Evolutionary conservation across 805 yeast species (phyloP), one percentile per base, ranked within the genome.

Genomic region (Wickerhamomyces alni): DNA sequence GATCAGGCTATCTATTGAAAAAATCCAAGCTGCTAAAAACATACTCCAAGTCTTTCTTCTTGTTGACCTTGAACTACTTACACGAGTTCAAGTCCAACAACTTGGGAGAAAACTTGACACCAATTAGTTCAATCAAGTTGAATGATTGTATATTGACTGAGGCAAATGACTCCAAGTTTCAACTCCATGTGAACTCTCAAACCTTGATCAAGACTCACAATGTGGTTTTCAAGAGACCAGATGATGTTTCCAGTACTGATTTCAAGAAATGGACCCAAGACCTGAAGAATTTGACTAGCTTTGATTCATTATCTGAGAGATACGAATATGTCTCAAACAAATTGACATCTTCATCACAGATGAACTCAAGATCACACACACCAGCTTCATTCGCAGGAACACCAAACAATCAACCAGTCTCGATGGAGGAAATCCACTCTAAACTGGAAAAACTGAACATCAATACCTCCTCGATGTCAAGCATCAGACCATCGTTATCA

Each of bases 81-180:
- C 97, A 93, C 58, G 99, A 91, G 63, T 86, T 91, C 64, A 88
- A 88, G 65, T 62, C 87, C 1, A 59, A 76, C 3, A 95, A 89
- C 58, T 69, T 95, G 36, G 77, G 79, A 52, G 83, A 77, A 53
- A 95, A 88, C 57, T 75, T 83, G 27, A 55, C 68, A 11, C 96
- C 97, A 2, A 76, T 84, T 16, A 79, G 84, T 80, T 86, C 95
- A 0, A 66, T 88, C 41, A 71, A 83, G 17, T 66, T 88, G 35
- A 85, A 78, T 52, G 83, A 82, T 47, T 87, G 95, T 55, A 76
- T 77, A 43, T 78, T 93, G 13, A 74, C 85, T 12, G 95, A 87
- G 48, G 91, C 85, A 60, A 80, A 87, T 17, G 80, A 81, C 53
- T 77, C 75, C 49, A 85, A 82, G 51, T 79, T 54, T 29, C 80